phyloP scores from a whole-genome alignment of 768 basidiomycete species.

The Arthromyces matolae region DNA sequence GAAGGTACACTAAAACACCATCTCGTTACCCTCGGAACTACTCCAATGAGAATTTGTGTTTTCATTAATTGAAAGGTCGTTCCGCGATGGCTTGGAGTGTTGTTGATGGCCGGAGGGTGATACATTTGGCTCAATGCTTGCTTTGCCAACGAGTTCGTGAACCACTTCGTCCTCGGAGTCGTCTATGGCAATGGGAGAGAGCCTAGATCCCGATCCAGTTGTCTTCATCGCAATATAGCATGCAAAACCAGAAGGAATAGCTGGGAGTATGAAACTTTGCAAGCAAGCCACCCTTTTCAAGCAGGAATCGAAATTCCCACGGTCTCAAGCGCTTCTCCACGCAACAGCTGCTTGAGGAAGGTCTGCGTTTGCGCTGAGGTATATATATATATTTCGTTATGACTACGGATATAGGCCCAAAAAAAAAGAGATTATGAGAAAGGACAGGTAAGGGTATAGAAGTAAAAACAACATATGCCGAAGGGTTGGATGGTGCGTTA shows the following conservation, averaged over 20 bases:
- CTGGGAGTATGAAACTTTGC: no score
- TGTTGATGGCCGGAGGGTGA: slow-evolving; percentile 3
- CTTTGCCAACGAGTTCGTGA: slow-evolving; percentile 25
- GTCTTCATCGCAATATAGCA: slow-evolving; percentile 11
- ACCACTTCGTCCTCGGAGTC: slow-evolving; percentile 41
- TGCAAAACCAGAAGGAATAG: no score
- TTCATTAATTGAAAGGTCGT: background rate
- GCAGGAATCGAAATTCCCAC: no score
- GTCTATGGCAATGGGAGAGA: slow-evolving; percentile 36
- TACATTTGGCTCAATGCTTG: slow-evolving; percentile 7
- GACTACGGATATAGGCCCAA: slow-evolving; percentile 9
- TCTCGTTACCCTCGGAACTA: slow-evolving; percentile 5
- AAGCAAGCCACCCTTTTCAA: no score
- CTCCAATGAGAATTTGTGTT: background rate
- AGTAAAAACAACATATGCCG: slow-evolving; percentile 29
- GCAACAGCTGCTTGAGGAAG: no score
- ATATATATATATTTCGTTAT: slow-evolving; percentile 16
- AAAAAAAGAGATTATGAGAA: slow-evolving; percentile 18
- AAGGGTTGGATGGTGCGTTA: slow-evolving; percentile 19
- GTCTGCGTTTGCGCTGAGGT: no score
- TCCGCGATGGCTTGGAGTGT: slow-evolving; percentile 3
- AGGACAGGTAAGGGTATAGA: slow-evolving; percentile 27
- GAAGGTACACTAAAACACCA: background rate
- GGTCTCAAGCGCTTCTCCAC: no score
- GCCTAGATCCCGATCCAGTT: slow-evolving; percentile 28